These are phyloP conservation scores for Uronychia binucleata DNA, from an alignment of 73 alveolate species.

Conservation along the genomic window DNA sequence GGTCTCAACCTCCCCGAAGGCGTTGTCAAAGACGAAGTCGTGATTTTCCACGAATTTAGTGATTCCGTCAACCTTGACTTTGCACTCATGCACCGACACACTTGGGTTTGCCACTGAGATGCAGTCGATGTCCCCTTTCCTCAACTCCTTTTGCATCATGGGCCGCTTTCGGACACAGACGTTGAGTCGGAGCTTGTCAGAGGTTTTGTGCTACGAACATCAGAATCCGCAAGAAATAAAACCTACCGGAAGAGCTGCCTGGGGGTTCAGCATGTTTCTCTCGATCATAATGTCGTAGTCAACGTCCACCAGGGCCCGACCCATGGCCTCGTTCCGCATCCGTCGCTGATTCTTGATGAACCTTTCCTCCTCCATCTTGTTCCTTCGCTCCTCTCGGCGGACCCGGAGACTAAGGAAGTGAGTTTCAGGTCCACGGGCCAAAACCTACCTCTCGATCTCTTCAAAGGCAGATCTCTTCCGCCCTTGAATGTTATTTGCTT, in stretches of 20 bases:
- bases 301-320: constrained; percentile 75
- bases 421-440: no score
- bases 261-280: constrained; percentile 50
- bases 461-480: constrained; percentile 78
- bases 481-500: constrained; percentile 2
- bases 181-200: constrained; percentile 74
- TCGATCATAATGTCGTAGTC: constrained; percentile 89
- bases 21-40: constrained; percentile 91
- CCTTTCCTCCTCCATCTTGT: constrained; percentile 84
- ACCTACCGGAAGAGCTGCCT: constrained; percentile 43
- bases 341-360: constrained; percentile 67
- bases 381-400: constrained; percentile 86
- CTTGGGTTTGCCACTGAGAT: constrained; percentile 94
- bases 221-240: no score
- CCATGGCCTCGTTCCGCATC: constrained; percentile 74
- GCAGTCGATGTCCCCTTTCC: constrained; percentile 95
- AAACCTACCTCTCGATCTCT: constrained; percentile 66
- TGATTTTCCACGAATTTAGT: constrained; percentile 97
- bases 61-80: constrained; percentile 96
- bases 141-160: constrained; percentile 84
- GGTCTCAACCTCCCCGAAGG: constrained; percentile 86
- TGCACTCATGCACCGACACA: constrained; percentile 91
- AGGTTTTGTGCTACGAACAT: constrained; percentile 32
- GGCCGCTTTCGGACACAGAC: constrained; percentile 99
- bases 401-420: constrained; percentile 36